Conservation (phyloP, 2,329 filamentous ascomycete species). For the Huntiella omanensis region DNA sequence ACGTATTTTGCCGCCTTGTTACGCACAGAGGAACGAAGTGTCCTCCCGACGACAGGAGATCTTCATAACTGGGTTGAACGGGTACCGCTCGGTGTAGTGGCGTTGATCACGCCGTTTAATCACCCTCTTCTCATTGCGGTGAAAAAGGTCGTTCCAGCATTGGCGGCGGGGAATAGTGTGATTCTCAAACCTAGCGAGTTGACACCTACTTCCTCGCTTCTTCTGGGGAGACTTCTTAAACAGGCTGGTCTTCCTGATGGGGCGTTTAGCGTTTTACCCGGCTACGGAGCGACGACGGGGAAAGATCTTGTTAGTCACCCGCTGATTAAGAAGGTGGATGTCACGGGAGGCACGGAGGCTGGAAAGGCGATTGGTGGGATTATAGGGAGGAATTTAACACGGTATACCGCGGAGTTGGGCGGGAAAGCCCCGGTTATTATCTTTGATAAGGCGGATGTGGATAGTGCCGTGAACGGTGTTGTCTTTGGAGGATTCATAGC, state of each 20-base stretch:
- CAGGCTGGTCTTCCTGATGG: constrained; percentile 59
- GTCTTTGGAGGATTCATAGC: constrained; percentile 28
- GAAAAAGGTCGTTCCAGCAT: constrained; percentile 29
- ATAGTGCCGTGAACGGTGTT: constrained; percentile 38
- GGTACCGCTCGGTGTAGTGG: constrained; percentile 31
- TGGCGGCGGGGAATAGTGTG: constrained; percentile 30
- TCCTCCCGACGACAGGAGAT: constrained; percentile 28
- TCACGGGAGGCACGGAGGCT: constrained; percentile 56
- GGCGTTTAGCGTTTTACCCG: constrained; percentile 56
- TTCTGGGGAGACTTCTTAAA: constrained; percentile 35
- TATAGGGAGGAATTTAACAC: constrained; percentile 41
- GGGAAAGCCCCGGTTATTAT: constrained; percentile 49
- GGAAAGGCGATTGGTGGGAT: constrained; percentile 56
- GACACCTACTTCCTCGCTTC: constrained; percentile 24
- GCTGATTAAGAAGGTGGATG: constrained; percentile 53
- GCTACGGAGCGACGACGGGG: constrained; percentile 49
- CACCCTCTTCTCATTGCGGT: constrained; percentile 26
- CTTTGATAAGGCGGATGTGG: constrained; percentile 46
- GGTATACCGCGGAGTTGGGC: constrained; percentile 45
- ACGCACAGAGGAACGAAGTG: constrained; percentile 23
- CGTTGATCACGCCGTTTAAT: constrained; percentile 40
- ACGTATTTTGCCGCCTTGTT: constrained; percentile 25
- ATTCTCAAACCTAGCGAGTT: constrained; percentile 36
- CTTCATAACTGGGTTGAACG: constrained; percentile 30
- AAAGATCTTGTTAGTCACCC: constrained; percentile 47